phyloP scores from a whole-genome alignment of 1,139 yeast species.

The Pichia sp. region DNA sequence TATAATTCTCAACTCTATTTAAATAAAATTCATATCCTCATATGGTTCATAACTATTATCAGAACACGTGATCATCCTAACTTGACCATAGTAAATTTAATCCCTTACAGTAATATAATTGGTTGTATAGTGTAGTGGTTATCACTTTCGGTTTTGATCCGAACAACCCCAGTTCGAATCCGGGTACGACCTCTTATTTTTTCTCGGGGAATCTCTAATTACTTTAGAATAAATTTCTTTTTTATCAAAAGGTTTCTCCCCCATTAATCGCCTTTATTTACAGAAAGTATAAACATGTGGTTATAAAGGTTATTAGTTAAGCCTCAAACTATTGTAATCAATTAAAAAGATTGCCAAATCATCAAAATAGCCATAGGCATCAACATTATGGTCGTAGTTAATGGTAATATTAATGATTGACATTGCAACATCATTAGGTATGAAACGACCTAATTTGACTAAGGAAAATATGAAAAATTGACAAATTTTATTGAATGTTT shows the following conservation, averaged over 20 bases:
- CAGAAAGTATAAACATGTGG: neutral
- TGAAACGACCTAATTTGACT: slow-evolving; percentile 28
- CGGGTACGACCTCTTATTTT: slow-evolving; percentile 68
- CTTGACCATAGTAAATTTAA: neutral
- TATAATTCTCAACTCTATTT: too few relatives aligned
- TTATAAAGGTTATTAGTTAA: too few relatives aligned
- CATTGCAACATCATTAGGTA: slow-evolving; percentile 27
- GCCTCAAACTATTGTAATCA: neutral
- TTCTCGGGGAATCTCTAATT: neutral
- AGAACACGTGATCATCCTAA: too few relatives aligned
- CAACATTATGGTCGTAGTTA: slow-evolving; percentile 16
- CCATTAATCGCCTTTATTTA: neutral
- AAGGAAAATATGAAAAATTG: slow-evolving; percentile 26
- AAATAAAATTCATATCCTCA: too few relatives aligned
- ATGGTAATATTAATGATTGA: slow-evolving; percentile 18
- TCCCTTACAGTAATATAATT: neutral
- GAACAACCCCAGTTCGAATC: slow-evolving; percentile 93
- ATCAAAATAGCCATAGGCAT: slow-evolving; percentile 27
- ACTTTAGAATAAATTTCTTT: neutral
- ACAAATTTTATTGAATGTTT: slow-evolving; percentile 26
- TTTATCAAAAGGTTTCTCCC: neutral
- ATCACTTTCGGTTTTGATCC: slow-evolving; percentile 70
- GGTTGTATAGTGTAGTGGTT: slow-evolving; percentile 62
- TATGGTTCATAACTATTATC: too few relatives aligned
- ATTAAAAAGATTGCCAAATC: slow-evolving; percentile 16